Evolutionary conservation across 306 rosid genomes (phyloP).

Genomic region (Pterocarpus macrocarpus): DNA sequence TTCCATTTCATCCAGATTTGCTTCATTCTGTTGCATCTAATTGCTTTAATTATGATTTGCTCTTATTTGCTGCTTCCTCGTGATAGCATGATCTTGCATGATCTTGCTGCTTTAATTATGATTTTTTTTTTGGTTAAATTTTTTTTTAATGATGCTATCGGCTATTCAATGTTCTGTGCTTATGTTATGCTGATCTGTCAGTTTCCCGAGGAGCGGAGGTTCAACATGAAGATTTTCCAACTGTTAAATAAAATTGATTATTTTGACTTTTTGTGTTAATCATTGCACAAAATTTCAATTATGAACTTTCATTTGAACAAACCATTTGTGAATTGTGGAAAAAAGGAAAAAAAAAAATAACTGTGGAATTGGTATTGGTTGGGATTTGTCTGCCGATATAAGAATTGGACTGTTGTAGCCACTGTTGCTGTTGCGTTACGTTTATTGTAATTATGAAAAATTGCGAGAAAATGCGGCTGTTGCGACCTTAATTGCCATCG

Average conservation of each 20-base stretch:
- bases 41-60: background rate
- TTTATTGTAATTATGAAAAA: no score
- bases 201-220: background rate
- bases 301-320: background rate
- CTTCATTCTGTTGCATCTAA: background rate
- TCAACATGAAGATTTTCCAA: background rate
- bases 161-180: slow-evolving; percentile 25
- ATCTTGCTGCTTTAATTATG: no score
- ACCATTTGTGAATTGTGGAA: background rate
- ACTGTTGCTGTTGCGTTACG: background rate
- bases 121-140: background rate
- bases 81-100: background rate
- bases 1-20: background rate
- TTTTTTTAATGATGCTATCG: background rate
- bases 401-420: slow-evolving; percentile 27
- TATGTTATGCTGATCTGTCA: background rate
- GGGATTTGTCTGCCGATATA: background rate
- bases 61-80: background rate
- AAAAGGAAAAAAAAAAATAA: background rate
- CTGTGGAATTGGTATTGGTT: slow-evolving; percentile 4
- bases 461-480: no score
- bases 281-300: background rate
- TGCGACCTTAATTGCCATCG: no score
- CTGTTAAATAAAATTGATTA: background rate
- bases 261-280: background rate